phyloP scores from a whole-genome alignment of 1,284 basidiomycete species.

The Malassezia obtusa region DNA sequence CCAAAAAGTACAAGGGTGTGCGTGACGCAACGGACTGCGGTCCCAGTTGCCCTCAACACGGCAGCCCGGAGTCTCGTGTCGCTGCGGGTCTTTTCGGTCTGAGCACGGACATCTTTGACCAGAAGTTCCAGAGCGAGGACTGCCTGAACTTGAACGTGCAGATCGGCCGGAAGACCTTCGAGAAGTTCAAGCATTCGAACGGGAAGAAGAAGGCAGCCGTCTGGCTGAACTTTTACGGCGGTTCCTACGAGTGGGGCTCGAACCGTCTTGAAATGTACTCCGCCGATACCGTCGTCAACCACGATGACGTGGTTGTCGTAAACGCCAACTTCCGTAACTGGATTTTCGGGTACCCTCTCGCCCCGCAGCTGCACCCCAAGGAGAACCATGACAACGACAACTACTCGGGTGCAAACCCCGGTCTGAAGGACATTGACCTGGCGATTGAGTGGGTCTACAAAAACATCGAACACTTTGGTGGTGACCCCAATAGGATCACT shows the following conservation, averaged over 20 bases:
- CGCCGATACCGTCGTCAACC: conserved; percentile 8
- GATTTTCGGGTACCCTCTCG: conserved; percentile 15
- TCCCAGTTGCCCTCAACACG: conserved; percentile 13
- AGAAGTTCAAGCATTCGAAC: conserved; percentile 3
- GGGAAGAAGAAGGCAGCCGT: conserved; percentile 7
- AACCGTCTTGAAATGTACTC: conserved; percentile 5
- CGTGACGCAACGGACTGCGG: conserved; percentile 13
- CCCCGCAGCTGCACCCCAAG: conserved; percentile 8
- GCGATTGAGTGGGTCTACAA: conserved; percentile 55
- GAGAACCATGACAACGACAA: neutral
- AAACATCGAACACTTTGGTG: conserved; percentile 58
- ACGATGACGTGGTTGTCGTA: conserved; percentile 11
- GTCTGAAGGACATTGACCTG: conserved; percentile 28
- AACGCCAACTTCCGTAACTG: conserved; percentile 18
- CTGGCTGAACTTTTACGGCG: conserved; percentile 17
- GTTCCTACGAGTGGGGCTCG: conserved; percentile 16
- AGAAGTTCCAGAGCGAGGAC: conserved; percentile 12
- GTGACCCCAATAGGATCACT: conserved; percentile 58
- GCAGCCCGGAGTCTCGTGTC: neutral
- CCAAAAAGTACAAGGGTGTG: conserved; percentile 1
- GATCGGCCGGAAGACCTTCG: conserved; percentile 11
- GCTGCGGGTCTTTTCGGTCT: conserved; percentile 12
- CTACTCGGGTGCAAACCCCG: conserved; percentile 26
- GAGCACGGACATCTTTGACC: conserved; percentile 5
- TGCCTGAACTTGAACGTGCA: conserved; percentile 17